Evolutionary conservation across 257 asterid species (phyloP), one percentile per base, ranked within the genome.

Genomic region (Solanum habrochaites): DNA sequence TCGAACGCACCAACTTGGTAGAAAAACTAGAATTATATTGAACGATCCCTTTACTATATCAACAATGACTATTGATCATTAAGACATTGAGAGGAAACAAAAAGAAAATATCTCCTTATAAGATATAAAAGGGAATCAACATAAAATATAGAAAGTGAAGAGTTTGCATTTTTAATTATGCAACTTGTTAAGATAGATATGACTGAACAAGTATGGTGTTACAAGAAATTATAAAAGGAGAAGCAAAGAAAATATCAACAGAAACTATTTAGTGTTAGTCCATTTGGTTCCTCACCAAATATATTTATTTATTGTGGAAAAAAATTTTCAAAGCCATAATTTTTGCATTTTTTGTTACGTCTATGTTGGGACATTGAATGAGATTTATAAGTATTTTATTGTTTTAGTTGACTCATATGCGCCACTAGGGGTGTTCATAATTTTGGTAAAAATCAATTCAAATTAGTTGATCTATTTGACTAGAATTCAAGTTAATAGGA

Each of bases 141-240:
- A 94, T 89, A 86, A 91, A 85, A 85, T 93, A 93, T 64, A 91
- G 66, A 85, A 93, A 16, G 71, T 83, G 21, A 5, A 81, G 88
- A 86, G 31, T 92, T 90, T 88, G 93, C 99, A 95, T 95, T 91
- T 73, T 37, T 45, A 32, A 16, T 52, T 52, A 21, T 21, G 16
- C 47, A 73, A 73, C 78, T 35, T 71, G 27, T 1, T 71, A 32
- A 7, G 78, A 88, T 90, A 49, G 16, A 32, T 87, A 87, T 89
- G 71, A 64, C 32, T 64, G 3, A 64, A 64, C 62, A 52, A 52
- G 71, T 21, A 58, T 64, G 18, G 0, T 10, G 71, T n/a, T 64
- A 25, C 16, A 25, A n/a, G 16, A 27, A n/a, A n/a, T 10, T n/a
- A 11, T 10, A n/a, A 64, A 27, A 11, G 18, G 71, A 64, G 18